A percentile compares a stretch with the other conserved stretches of the same genome.
Conservation (phyloP, 768 basidiomycete genomes). For the Mycena galopus region DNA sequence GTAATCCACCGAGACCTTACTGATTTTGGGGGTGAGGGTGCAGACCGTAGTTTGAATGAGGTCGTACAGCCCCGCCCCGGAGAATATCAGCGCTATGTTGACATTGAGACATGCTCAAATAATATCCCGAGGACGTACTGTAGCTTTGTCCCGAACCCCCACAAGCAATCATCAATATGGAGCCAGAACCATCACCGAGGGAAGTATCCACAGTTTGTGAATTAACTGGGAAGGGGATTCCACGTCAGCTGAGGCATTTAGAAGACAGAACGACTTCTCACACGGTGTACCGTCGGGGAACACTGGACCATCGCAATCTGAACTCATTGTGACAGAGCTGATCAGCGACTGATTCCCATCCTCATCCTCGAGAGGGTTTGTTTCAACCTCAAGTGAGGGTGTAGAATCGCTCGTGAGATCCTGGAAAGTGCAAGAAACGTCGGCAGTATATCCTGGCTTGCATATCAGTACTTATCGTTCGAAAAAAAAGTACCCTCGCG, state of each 20-base stretch:
- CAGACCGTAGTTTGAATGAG: not conserved
- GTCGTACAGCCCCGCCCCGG: not conserved
- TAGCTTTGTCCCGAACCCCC: not conserved
- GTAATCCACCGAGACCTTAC: not conserved
- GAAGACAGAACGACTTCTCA: not conserved
- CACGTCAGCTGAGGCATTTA: not conserved
- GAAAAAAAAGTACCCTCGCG: not conserved
- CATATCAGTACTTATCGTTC: not conserved
- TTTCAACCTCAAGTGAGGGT: not conserved
- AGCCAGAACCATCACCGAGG: not conserved
- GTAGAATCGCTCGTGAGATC: not conserved
- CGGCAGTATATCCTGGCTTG: not conserved
- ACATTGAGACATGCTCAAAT: not conserved
- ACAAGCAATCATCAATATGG: not conserved
- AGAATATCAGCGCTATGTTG: not conserved
- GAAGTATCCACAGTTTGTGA: not conserved
- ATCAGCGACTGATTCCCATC: not conserved
- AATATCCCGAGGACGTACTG: not conserved
- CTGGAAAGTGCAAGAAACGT: not conserved
- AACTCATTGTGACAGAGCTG: not conserved
- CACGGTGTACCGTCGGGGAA: not conserved
- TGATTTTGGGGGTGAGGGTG: not conserved
- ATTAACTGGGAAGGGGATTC: not conserved
- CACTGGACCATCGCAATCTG: not conserved
- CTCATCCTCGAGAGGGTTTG: not conserved